Base-by-base conservation (phyloP, 1,139 yeast genomes). In the Eremothecium sinecaudum region DNA sequence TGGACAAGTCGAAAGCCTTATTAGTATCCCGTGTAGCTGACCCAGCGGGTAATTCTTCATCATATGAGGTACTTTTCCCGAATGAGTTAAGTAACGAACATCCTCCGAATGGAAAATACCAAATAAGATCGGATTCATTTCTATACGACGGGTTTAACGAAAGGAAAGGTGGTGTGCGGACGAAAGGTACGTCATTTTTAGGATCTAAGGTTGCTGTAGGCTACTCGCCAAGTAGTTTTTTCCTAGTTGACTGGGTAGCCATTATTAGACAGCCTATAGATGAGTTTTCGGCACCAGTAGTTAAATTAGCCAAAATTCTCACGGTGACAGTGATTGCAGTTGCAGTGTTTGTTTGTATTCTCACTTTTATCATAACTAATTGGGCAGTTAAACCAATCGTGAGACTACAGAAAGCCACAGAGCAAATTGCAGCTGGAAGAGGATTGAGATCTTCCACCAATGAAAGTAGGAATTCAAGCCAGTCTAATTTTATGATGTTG, bases 361-460 rank as follows among this genome's bases (percentile, higher is more conserved):
- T 81, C 13, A 83, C 96, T 1, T 72, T 86, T 53, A 86, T 93
- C 2, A 59, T 84, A 38, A 87, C 95, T 0, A 83, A 84, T 37
- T 77, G 76, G 66, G 87, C 90, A 25, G 90, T 86, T 3, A 61
- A 81, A 40, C 96, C 98, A 0, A 81, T 90, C 35, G 72, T 84
- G 28, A 69, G 77, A 40, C 68, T 87, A 28, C 84, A 81, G 51
- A 75, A 77, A 39, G 95, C 94, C 0, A 82, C 96, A 1, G 95
- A 83, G 52, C 73, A 66, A 0, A 62, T 63, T 5, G 52, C 64
- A 3, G 56, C 55, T 31, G 66, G 66, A 2, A 48, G 66, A 43
- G 66, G 65, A 0, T 38, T 59, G 23, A 54, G 57, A 37, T 43
- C 25, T 7, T n/a, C 24, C 13, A 16, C 14, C 14, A 15, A 17